Base-by-base conservation (phyloP, 768 basidiomycete species). In the Suillus tomentosus region DNA sequence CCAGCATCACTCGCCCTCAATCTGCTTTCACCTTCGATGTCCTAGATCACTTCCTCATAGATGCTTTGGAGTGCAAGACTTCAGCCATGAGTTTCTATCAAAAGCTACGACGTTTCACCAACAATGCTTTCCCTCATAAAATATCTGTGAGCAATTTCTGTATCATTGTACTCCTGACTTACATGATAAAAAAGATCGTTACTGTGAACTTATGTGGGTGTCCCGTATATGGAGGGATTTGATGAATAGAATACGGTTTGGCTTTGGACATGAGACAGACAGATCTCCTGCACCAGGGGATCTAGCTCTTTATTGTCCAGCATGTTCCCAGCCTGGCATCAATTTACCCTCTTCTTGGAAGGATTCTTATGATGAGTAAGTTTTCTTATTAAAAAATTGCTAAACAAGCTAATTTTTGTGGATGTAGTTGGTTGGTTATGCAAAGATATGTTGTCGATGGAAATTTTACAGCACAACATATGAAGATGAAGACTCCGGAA, bases 11-110 rank as follows among this genome's bases (percentile, higher is more conserved):
- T 19, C 19, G 50, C 36, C 69, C 67, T 3, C 42, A 60, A 40
- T 67, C 69, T 15, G 70, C 65, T n/a, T 71, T 71, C 27, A 71
- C 70, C 5, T 70, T 69, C 50, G 39, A 57, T 7, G 67, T 71
- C 9, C 66, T 71, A 15, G 66, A 71, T 37, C 34, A 67, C 24
- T 68, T 70, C 31, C 48, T 60, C n/a, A 62, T 72, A 10, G 62
- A 69, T 15, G 10, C 64, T 22, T 31, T 71, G 66, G 70, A 69
- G 48, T 69, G 70, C 39, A 62, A 62, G 31, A 62, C 53, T 2
- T 40, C 53, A 34, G 61, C 61, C 5, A 58, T 62, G 50, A 22
- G 36, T 27, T 62, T 62, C 24, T 62, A 36, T 48, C 47, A 48
- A 24, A 48, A 48, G 47, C 47, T 48, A 8, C 7, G n/a, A 5